Evolutionary conservation across 805 yeast genomes (phyloP), one percentile per base, ranked within the genome.

Genomic region (Babjeviella inositovora): DNA sequence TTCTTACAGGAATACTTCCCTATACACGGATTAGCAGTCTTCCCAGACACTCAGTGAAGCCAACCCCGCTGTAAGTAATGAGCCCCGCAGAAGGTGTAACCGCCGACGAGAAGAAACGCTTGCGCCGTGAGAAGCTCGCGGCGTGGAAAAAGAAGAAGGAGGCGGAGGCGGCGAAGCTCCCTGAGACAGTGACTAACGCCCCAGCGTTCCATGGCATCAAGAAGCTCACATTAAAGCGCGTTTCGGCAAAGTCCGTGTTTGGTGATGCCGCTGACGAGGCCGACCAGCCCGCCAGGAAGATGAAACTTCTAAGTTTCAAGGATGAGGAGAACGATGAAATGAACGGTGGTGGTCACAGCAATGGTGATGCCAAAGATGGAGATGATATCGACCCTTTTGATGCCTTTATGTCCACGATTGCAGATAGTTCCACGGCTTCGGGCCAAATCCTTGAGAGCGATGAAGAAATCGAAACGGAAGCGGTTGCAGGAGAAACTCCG

Each of bases 101-200:
- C n/a, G 37, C 39, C 21, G 60, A 50, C 29, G 51, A 48, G 25
- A 47, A 46, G 27, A 38, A 41, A 15, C 38, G 45, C 25, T 43
- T 44, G 24, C 53, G 81, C 25, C 61, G 61, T 29, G 70, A 64
- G 29, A 61, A 58, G 32, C 37, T 71, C 23, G 66, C 65, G 5
- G 60, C 59, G 21, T 74, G 81, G 81, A 70, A 65, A 34, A 51
- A 48, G 33, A 65, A 65, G 43, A 67, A 66, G 37, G 54, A 53
- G 18, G 48, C 49, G 24, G 37, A 39, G 17, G 25, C 23, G 14
- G 19, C 17, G 13, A 17, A 18, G 23, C 14, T 19, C 15, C 6
- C 18, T 23, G 9, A 31, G 24, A n/a, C 35, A 31, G 18, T 25
- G 32, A 7, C 24, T 34, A 7, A 20, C 31, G 20, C 34, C 41